These are phyloP conservation scores for Dittrichia graveolens DNA, from an alignment of 129 eudicot species.

Conservation along the genomic window DNA sequence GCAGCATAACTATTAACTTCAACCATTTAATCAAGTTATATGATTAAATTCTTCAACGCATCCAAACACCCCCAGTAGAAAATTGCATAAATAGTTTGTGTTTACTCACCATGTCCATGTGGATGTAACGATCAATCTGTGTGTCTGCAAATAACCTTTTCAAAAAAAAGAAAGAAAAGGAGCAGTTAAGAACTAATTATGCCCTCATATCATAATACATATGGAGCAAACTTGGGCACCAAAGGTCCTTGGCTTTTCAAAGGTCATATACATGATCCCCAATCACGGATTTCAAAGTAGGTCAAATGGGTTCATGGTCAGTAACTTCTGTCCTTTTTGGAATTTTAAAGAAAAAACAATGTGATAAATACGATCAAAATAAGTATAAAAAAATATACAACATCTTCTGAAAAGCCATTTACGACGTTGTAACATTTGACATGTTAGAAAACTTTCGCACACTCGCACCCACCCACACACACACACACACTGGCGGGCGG, in stretches of 20 bases:
- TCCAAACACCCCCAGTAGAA: background rate
- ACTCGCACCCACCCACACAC: too few relatives aligned
- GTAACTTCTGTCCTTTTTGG: too few relatives aligned
- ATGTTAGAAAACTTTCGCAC: too few relatives aligned
- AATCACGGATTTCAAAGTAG: background rate
- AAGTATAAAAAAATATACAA: too few relatives aligned
- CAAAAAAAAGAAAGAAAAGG: background rate
- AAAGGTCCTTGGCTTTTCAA: background rate
- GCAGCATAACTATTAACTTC: too few relatives aligned
- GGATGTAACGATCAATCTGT: conserved; percentile 62
- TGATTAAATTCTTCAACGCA: too few relatives aligned
- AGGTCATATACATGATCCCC: background rate
- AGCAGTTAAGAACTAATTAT: conserved; percentile 15
- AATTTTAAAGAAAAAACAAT: too few relatives aligned
- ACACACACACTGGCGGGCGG: too few relatives aligned
- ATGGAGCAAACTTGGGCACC: conserved; percentile 6
- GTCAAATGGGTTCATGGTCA: background rate
- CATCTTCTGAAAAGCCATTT: too few relatives aligned
- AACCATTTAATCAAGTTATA: too few relatives aligned
- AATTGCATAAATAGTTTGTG: background rate
- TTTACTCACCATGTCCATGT: conserved; percentile 77
- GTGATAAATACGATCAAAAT: too few relatives aligned
- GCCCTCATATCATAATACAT: conserved; percentile 3
- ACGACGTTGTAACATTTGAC: too few relatives aligned
- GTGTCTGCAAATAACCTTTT: conserved; percentile 67